A percentile compares a stretch with the other conserved stretches of the same genome.
Evolutionary conservation across 371 early-diverging fungal genomes (phyloP).

Genomic region (Mitosporidium daphniae): DNA sequence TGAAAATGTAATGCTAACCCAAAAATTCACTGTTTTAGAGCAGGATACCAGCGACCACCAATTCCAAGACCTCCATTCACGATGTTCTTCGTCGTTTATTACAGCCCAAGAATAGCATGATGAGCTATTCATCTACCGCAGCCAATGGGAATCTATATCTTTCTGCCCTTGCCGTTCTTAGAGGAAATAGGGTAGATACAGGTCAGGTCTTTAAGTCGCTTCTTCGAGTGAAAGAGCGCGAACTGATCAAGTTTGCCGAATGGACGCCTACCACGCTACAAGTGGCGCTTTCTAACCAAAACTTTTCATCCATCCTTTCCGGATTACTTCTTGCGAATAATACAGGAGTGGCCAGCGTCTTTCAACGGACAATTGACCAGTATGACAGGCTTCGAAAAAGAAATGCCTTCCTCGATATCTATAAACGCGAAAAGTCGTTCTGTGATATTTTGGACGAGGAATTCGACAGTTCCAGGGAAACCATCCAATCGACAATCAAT

Average conservation of each 20-base stretch:
- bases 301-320: conserved; percentile 17
- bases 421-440: conserved; percentile 40
- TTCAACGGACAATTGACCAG: conserved; percentile 68
- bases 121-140: conserved; percentile 11
- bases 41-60: too few relatives aligned
- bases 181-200: conserved; percentile 81
- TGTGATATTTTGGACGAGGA: conserved; percentile 43
- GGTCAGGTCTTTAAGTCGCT: conserved; percentile 80
- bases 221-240: conserved; percentile 58
- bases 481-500: neutral
- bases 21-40: too few relatives aligned
- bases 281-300: conserved; percentile 50
- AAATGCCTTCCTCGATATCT: conserved; percentile 93
- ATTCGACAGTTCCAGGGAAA: conserved; percentile 29
- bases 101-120: conserved; percentile 81
- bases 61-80: conserved; percentile 80
- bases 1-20: too few relatives aligned
- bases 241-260: conserved; percentile 77
- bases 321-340: conserved; percentile 92
- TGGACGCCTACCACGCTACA: conserved; percentile 98
- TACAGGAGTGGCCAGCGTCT: conserved; percentile 57
- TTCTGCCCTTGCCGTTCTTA: conserved; percentile 70
- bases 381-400: conserved; percentile 76
- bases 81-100: conserved; percentile 82
- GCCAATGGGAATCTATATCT: conserved; percentile 58